Conservation (phyloP, 306 rosid species). For the Trifolium dubium region DNA sequence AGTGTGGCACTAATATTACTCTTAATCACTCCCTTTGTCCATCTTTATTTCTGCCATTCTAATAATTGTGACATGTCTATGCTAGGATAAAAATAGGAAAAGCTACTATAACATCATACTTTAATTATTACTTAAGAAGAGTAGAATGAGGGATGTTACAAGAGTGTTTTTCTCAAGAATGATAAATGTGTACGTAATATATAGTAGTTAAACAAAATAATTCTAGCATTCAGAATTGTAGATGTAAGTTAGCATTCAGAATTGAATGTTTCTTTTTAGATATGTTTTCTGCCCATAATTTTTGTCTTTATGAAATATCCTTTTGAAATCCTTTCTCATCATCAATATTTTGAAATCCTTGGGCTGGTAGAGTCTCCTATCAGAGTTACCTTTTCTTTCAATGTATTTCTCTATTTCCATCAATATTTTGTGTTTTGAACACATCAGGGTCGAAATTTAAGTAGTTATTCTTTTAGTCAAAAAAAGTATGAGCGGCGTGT, state of each 20-base stretch:
- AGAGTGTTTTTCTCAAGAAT: no score
- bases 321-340: slow-evolving; percentile 23
- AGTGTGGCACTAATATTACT: no score
- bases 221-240: slow-evolving; percentile 21
- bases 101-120: no score
- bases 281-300: neutral
- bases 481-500: neutral
- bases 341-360: no score
- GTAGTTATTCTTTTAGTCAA: neutral
- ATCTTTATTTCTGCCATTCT: no score
- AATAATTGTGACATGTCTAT: no score
- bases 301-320: slow-evolving; percentile 14
- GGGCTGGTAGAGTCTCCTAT: neutral
- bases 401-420: neutral
- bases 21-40: no score
- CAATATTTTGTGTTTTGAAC: neutral
- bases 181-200: neutral
- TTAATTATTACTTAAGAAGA: no score
- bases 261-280: slow-evolving; percentile 15
- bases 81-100: no score
- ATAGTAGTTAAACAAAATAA: neutral
- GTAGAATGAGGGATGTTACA: no score
- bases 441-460: neutral
- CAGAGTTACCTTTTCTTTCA: neutral
- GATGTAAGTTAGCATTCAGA: neutral